Conservation (phyloP, 805 yeast species). For the Ogataea polymorpha region DNA sequence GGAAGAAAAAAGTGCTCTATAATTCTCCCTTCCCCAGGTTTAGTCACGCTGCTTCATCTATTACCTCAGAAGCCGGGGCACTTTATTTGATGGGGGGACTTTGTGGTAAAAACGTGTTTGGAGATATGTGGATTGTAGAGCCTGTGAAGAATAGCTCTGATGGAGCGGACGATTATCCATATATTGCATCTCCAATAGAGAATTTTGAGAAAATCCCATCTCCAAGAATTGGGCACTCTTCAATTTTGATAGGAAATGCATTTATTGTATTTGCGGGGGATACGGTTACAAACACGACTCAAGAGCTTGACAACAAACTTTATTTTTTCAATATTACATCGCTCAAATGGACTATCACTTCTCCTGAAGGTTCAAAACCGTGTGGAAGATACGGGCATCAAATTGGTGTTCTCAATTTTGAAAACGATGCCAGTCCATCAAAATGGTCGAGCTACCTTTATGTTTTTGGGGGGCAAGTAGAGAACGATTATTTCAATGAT, state of each 20-base stretch:
- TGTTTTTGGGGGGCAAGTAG: conserved; percentile 92
- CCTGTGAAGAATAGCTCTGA: conserved; percentile 35
- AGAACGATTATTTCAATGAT: conserved; percentile 78
- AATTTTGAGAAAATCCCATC: conserved; percentile 82
- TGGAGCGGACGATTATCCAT: conserved; percentile 31
- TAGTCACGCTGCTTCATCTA: conserved; percentile 81
- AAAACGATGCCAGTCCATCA: conserved; percentile 39
- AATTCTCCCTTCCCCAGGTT: conserved; percentile 92
- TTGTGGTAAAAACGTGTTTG: conserved; percentile 86
- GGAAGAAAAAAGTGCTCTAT: conserved; percentile 61
- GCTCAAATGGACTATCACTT: conserved; percentile 75
- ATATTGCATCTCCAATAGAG: conserved; percentile 53
- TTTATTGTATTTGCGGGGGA: conserved; percentile 96
- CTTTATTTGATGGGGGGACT: conserved; percentile 92
- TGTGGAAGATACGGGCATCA: conserved; percentile 94
- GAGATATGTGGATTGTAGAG: conserved; percentile 89
- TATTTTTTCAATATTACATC: conserved; percentile 82
- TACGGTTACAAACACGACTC: conserved; percentile 73
- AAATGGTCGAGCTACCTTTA: conserved; percentile 53
- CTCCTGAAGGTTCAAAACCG: conserved; percentile 73
- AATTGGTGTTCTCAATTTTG: conserved; percentile 68
- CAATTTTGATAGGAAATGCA: conserved; percentile 90
- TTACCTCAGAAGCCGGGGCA: conserved; percentile 76
- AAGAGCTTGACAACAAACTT: conserved; percentile 82
- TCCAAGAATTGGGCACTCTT: conserved; percentile 94